Evolutionary conservation across 169 alveolate species (phyloP).

Genomic region (Cryptosporidium sp.): DNA sequence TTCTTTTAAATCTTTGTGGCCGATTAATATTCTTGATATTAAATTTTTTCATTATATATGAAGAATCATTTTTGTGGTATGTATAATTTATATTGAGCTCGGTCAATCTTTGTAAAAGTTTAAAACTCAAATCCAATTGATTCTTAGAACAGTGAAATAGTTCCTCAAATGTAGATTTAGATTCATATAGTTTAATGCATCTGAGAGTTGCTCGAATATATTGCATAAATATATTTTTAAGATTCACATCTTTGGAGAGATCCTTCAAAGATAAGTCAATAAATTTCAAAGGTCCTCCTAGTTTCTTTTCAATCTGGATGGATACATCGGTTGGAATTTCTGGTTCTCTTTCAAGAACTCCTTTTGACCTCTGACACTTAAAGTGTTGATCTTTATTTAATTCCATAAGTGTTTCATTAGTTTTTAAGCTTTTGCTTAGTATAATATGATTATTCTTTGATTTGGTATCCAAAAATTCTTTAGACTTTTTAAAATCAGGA

Average conservation of each 20-base stretch:
- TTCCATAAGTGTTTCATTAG: background rate
- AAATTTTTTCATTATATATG: background rate
- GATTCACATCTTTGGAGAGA: background rate
- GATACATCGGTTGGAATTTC: constrained; percentile 22
- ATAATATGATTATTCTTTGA: background rate
- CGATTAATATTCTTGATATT: background rate
- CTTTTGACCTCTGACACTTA: constrained; percentile 18
- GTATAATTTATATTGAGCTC: constrained; percentile 3
- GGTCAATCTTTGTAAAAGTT: background rate
- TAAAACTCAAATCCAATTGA: constrained; percentile 3
- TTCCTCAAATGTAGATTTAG: constrained; percentile 4
- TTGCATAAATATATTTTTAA: background rate
- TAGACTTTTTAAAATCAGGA: background rate
- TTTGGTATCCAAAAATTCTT: background rate
- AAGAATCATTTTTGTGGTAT: background rate
- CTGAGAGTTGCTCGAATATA: background rate
- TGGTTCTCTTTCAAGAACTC: constrained; percentile 11
- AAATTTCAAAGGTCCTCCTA: constrained; percentile 39
- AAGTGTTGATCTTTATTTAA: background rate
- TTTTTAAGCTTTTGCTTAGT: background rate
- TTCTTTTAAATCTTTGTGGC: background rate
- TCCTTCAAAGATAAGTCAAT: background rate
- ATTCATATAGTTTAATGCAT: constrained; percentile 10
- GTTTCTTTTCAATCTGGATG: constrained; percentile 3
- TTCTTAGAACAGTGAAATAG: constrained; percentile 28